Evolutionary conservation across 495 filamentous ascomycete species (phyloP), one percentile per base, ranked within the genome.

Genomic region (Xylona heveae): DNA sequence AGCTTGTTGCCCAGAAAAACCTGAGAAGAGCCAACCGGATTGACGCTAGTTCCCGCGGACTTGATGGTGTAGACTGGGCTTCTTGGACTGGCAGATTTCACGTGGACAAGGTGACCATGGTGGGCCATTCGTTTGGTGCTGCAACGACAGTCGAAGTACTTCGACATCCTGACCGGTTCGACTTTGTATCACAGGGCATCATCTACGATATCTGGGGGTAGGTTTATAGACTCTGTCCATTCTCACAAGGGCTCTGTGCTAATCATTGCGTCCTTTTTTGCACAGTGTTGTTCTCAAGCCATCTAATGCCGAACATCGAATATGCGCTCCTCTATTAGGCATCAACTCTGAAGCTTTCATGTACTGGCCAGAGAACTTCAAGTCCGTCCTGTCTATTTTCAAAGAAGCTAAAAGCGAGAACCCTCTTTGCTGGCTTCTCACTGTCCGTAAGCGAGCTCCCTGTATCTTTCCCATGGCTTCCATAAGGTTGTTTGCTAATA

Each of bases 121-220:
- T 59, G 1, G 78, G 78, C 5, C 78, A 85, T 49, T 75, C 68
- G 10, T 84, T 85, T 41, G 78, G 78, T 28, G 71, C 71, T 14
- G 58, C 74, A 0, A 78, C 71, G 14, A 55, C 67, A 19, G 59
- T 75, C 3, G 78, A 83, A 41, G 50, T 50, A 24, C 45, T 70
- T 19, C 50, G 66, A 26, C 44, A 61, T 28, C 22, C 42, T 22
- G 51, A 64, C 28, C 47, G 57, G 15, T 62, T 68, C 35, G 33
- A 42, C 19, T 66, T 58, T 43, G 47, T 71, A 19, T 41, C 54
- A 17, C 63, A 69, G 47, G 68, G 66, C 6, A 63, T 72, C 31
- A 52, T 68, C 10, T 64, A 71, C 33, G 66, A 72, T 35, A 55
- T 60, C 15, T 71, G 68, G 55, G 65, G 65, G 23, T 25, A 25